Percentiles rank a stretch among this genome's conserved stretches.
Conservation (phyloP, 371 early-diverging fungal genomes). For the Globomyces sp. region DNA sequence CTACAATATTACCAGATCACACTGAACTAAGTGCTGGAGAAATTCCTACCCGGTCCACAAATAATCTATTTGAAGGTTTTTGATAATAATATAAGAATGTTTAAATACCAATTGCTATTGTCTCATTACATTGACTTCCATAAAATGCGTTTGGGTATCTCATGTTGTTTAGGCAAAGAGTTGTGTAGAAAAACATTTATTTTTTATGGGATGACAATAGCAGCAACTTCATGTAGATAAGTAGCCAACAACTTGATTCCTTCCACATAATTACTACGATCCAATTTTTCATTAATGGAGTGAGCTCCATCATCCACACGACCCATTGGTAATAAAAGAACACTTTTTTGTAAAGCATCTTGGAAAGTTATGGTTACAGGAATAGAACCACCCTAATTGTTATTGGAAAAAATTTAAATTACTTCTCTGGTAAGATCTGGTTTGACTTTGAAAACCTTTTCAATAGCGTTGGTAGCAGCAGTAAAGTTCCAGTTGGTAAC, state of each 20-base stretch:
- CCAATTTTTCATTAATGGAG: conserved; percentile 96
- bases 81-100: no score
- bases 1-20: no score
- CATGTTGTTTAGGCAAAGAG: no score
- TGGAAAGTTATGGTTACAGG: conserved; percentile 98
- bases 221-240: conserved; percentile 84
- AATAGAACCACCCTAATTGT: conserved; percentile 67
- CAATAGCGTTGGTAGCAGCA: conserved; percentile 87
- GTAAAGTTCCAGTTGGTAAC: conserved; percentile 89
- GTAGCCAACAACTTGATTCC: conserved; percentile 92
- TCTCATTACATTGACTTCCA: no score
- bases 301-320: conserved; percentile 91
- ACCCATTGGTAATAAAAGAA: conserved; percentile 89
- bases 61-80: no score
- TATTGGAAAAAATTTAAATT: background rate
- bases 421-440: conserved; percentile 98
- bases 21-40: no score
- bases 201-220: conserved; percentile 16
- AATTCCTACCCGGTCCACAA: no score
- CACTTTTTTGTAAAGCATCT: conserved; percentile 85
- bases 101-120: no score
- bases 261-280: conserved; percentile 85
- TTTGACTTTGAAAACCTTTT: conserved; percentile 81
- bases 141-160: no score
- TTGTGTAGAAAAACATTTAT: background rate